phyloP scores from a whole-genome alignment of 257 asterid species.

The Salvia miltiorrhiza region DNA sequence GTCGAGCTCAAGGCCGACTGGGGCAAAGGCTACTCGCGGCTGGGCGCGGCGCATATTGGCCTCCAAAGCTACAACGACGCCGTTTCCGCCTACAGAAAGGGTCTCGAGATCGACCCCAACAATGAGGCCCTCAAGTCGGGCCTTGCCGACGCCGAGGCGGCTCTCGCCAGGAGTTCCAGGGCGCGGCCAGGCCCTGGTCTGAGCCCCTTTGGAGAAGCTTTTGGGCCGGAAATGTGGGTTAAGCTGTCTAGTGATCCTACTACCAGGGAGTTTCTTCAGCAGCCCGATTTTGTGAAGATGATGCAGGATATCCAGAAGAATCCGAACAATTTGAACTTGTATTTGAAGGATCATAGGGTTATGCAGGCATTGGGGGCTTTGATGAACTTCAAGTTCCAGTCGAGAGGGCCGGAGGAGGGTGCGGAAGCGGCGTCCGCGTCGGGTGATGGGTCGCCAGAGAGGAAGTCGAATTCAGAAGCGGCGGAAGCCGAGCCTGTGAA shows the following conservation, averaged over 20 bases:
- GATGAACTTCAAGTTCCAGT: conserved; percentile 59
- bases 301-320: conserved; percentile 86
- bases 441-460: conserved; percentile 33
- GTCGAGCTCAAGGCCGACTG: conserved; percentile 84
- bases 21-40: conserved; percentile 86
- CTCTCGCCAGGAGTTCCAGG: conserved; percentile 36
- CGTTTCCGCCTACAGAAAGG: conserved; percentile 62
- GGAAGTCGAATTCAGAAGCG: conserved; percentile 48
- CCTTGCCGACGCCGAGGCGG: conserved; percentile 69
- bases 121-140: conserved; percentile 86
- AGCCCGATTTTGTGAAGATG: conserved; percentile 78
- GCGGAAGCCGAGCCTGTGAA: conserved; percentile 48
- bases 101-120: conserved; percentile 74
- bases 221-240: conserved; percentile 94
- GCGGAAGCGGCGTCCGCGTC: conserved; percentile 37
- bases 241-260: conserved; percentile 60
- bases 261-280: conserved; percentile 57
- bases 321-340: conserved; percentile 59
- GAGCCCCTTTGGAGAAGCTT: conserved; percentile 83
- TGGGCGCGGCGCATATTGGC: conserved; percentile 83
- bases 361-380: conserved; percentile 82
- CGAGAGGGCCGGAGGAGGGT: conserved; percentile 51
- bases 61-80: conserved; percentile 61
- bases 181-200: conserved; percentile 30
- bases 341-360: conserved; percentile 82